phyloP scores from a whole-genome alignment of 2,329 filamentous ascomycete species.

The Proliferodiscus dingleyae region DNA sequence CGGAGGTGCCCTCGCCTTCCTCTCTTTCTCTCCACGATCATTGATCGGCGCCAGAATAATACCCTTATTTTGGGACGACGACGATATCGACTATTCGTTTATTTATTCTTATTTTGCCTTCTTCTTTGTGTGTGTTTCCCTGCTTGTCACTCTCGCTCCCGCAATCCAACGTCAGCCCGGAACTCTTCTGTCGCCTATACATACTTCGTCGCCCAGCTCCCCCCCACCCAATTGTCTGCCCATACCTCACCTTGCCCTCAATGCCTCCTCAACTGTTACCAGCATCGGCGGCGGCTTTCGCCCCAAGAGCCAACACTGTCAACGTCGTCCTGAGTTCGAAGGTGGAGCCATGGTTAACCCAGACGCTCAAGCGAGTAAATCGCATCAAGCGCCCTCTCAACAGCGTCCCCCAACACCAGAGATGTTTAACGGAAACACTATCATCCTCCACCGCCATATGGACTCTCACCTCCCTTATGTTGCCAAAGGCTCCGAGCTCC shows the following conservation, averaged over 20 bases:
- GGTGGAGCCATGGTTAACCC: conserved; percentile 93
- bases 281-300: conserved; percentile 93
- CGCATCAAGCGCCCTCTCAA: conserved; percentile 94
- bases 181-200: conserved; percentile 16
- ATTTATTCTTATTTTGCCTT: conserved; percentile 30
- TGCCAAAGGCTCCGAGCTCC: conserved; percentile 81
- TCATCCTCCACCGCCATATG: conserved; percentile 89
- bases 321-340: conserved; percentile 91
- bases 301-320: conserved; percentile 80
- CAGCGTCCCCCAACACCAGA: conserved; percentile 90
- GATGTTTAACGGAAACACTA: conserved; percentile 90
- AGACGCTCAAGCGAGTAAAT: conserved; percentile 95
- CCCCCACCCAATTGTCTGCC: conserved; percentile 1
- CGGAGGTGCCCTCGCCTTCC: conserved; percentile 19
- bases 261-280: conserved; percentile 95
- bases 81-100: conserved; percentile 40
- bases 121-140: conserved; percentile 28
- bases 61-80: conserved; percentile 52
- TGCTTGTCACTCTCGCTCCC: conserved; percentile 16
- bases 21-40: conserved; percentile 50
- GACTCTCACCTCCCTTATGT: conserved; percentile 88
- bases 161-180: conserved; percentile 13
- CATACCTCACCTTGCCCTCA: conserved; percentile 5
- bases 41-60: conserved; percentile 57
- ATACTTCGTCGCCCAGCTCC: conserved; percentile 7